Percentiles rank a stretch among this genome's conserved stretches.
Evolutionary conservation across 2,329 filamentous ascomycete genomes (phyloP).

Genomic region (Neodidymelliopsis sp.): DNA sequence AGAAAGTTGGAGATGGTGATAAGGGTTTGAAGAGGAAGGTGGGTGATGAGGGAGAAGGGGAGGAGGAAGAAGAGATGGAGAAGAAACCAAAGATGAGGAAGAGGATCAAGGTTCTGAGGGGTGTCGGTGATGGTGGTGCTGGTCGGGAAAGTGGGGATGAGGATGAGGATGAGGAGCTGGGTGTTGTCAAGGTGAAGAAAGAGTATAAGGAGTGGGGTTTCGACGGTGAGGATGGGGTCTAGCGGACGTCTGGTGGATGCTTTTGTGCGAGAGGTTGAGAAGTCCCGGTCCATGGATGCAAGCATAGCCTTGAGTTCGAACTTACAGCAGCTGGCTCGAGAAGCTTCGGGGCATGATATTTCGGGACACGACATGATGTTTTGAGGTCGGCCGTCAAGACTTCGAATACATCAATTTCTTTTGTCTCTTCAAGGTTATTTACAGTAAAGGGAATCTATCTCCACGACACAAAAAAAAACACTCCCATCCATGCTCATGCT

Average conservation of each 20-base stretch:
- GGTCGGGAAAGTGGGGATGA: too few relatives aligned
- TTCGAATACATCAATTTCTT: not conserved
- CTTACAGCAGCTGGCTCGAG: too few relatives aligned
- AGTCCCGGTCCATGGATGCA: too few relatives aligned
- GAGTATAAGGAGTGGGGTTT: not conserved
- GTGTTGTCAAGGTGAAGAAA: not conserved
- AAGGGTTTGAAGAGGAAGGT: not conserved
- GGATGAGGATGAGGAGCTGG: too few relatives aligned
- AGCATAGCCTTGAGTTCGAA: too few relatives aligned
- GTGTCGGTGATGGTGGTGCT: not conserved
- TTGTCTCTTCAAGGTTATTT: slow-evolving; percentile 9
- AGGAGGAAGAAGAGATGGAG: not conserved
- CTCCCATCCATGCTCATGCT: slow-evolving; percentile 6
- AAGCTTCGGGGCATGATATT: too few relatives aligned
- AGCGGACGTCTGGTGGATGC: too few relatives aligned
- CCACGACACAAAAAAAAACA: not conserved
- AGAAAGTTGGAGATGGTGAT: not conserved
- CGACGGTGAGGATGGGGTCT: not conserved
- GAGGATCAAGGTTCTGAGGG: not conserved
- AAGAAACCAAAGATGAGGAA: not conserved
- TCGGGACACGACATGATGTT: too few relatives aligned
- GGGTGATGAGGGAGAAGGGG: not conserved
- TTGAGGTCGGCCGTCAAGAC: too few relatives aligned
- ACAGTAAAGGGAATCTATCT: slow-evolving; percentile 16
- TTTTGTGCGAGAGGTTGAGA: too few relatives aligned